Evolutionary conservation across 192 early-diverging fungal species (phyloP).

Genomic region (Backusella psychrophila): DNA sequence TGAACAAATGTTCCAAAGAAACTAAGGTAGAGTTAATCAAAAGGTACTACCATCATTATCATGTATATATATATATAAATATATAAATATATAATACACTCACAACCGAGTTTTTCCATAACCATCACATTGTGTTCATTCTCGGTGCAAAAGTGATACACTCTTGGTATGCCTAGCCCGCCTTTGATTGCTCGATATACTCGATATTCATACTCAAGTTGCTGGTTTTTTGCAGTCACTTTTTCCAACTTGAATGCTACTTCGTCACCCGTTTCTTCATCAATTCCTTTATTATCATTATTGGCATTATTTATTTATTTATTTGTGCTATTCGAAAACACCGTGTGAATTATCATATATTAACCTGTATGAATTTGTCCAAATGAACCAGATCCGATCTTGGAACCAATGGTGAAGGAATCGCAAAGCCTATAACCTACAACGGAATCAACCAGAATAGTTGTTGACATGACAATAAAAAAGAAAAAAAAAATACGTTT

Average conservation of each 20-base stretch:
- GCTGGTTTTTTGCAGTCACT: conserved; percentile 92
- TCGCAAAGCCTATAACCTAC: conserved; percentile 77
- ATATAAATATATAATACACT: not conserved
- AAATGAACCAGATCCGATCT: conserved; percentile 97
- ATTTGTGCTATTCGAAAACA: not conserved
- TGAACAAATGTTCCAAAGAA: conserved; percentile 86
- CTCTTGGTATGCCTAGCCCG: conserved; percentile 87
- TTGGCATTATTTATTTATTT: not conserved
- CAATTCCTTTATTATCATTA: conserved; percentile 57
- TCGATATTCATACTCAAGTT: conserved; percentile 95
- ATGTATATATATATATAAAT: no score
- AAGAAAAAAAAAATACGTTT: not conserved
- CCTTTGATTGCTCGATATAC: conserved; percentile 95
- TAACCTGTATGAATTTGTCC: conserved; percentile 95
- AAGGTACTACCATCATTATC: not conserved
- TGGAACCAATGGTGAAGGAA: conserved; percentile 91
- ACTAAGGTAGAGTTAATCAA: conserved; percentile 22
- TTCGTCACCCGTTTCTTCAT: conserved; percentile 88
- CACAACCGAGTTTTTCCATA: conserved; percentile 80
- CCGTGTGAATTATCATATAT: conserved; percentile 18
- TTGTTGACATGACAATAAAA: not conserved
- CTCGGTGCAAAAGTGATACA: conserved; percentile 80
- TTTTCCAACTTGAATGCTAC: conserved; percentile 98
- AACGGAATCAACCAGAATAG: not conserved
- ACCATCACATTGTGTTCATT: conserved; percentile 83